Conservation (phyloP, 306 rosid species). For the Amphicarpaea edgeworthii region DNA sequence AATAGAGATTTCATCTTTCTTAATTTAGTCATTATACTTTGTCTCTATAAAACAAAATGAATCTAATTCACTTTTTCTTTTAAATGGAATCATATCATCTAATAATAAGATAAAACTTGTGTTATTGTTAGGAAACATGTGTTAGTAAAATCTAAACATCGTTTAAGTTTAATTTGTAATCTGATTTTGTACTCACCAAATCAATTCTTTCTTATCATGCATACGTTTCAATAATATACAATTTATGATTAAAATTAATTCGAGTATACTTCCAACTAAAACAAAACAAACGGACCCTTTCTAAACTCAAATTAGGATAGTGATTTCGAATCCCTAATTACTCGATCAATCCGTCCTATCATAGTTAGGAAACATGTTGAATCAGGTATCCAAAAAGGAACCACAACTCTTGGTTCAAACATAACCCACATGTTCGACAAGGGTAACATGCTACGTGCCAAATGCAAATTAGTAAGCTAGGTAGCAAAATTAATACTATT, state of each 20-base stretch:
- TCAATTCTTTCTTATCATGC: no score
- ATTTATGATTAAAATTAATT: no score
- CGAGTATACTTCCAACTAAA: no score
- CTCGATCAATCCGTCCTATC: not conserved
- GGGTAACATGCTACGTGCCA: conserved; percentile 45
- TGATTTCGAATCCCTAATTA: not conserved
- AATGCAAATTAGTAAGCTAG: conserved; percentile 31
- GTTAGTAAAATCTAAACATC: no score
- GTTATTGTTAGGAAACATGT: no score
- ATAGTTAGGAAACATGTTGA: not conserved
- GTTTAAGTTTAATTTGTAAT: no score
- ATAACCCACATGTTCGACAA: conserved; percentile 44
- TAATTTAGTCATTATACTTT: not conserved
- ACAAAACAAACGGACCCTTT: not conserved
- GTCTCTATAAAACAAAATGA: not conserved
- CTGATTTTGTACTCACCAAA: no score
- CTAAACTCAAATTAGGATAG: not conserved
- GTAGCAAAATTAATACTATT: conserved; percentile 11
- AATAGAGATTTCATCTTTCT: not conserved
- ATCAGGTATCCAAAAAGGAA: not conserved
- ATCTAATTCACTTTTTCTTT: not conserved
- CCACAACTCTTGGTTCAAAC: not conserved
- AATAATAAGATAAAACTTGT: no score
- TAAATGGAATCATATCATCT: not conserved
- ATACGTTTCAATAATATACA: no score